A percentile compares a stretch with the other conserved stretches of the same genome.
Conservation (phyloP, 1,284 basidiomycete genomes). For the Microbotryomycetes sp. region DNA sequence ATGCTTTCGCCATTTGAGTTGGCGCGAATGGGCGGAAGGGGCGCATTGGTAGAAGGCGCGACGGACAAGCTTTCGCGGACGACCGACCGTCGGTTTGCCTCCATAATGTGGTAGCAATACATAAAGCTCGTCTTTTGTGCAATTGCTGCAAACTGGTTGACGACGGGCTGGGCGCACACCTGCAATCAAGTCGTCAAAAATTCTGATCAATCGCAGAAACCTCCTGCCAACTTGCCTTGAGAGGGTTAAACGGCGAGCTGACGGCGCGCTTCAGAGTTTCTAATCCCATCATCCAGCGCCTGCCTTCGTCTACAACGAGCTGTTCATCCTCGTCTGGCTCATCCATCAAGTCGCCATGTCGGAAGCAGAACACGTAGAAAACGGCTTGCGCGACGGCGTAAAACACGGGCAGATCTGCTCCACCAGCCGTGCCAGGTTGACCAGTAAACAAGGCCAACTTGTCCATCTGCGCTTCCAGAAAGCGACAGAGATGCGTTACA, state of each 20-base stretch:
- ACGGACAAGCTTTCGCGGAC: constrained; percentile 7
- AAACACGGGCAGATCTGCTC: constrained; percentile 55
- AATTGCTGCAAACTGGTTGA: constrained; percentile 87
- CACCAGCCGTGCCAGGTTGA: constrained; percentile 39
- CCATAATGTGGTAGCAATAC: constrained; percentile 91
- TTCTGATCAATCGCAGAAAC: constrained; percentile 6
- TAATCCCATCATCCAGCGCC: constrained; percentile 76
- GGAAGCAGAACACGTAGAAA: constrained; percentile 96
- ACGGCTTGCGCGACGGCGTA: constrained; percentile 90
- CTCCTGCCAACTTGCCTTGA: constrained; percentile 55
- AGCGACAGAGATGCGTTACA: constrained; percentile 74
- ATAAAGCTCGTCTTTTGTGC: constrained; percentile 85
- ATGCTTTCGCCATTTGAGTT: constrained; percentile 1
- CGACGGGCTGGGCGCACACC: constrained; percentile 84
- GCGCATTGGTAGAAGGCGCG: neutral
- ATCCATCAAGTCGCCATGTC: constrained; percentile 77
- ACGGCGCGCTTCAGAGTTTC: constrained; percentile 73
- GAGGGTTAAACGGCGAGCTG: constrained; percentile 75
- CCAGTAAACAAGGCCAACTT: constrained; percentile 54
- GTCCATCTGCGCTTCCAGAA: constrained; percentile 66
- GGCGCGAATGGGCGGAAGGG: constrained; percentile 26
- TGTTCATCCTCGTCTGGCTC: constrained; percentile 46
- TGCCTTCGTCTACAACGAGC: constrained; percentile 37
- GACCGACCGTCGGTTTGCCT: constrained; percentile 54
- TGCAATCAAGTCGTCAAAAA: constrained; percentile 35